These are phyloP conservation scores for Russula emetica DNA, from an alignment of 768 basidiomycete genomes.

Conservation along the genomic window DNA sequence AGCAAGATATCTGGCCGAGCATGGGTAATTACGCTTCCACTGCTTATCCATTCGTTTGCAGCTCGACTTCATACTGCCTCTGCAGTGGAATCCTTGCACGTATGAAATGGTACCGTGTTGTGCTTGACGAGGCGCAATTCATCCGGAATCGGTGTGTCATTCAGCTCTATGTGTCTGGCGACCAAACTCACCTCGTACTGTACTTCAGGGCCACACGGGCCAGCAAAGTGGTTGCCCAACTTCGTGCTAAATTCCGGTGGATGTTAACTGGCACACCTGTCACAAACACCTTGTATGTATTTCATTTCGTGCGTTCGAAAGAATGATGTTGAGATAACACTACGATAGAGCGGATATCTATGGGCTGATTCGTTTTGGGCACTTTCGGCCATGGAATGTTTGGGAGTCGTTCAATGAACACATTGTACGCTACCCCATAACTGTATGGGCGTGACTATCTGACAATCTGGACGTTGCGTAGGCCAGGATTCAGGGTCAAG, in stretches of 20 bases:
- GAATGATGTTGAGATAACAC: background rate
- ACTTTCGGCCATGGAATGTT: slow-evolving; percentile 66
- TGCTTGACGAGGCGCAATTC: slow-evolving; percentile 78
- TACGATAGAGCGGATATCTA: slow-evolving; percentile 59
- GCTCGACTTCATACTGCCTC: background rate
- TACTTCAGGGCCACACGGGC: slow-evolving; percentile 47
- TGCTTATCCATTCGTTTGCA: background rate
- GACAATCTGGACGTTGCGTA: slow-evolving; percentile 28
- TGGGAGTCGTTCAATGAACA: slow-evolving; percentile 62
- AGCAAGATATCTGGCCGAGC: slow-evolving; percentile 42
- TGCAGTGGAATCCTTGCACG: slow-evolving; percentile 54
- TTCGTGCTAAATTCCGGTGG: slow-evolving; percentile 70
- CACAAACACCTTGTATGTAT: slow-evolving; percentile 57
- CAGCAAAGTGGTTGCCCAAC: slow-evolving; percentile 54
- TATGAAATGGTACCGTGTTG: slow-evolving; percentile 60
- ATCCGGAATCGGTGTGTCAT: slow-evolving; percentile 56
- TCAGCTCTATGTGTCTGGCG: background rate
- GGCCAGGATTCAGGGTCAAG: slow-evolving; percentile 50
- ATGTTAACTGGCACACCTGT: slow-evolving; percentile 74
- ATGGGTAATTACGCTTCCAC: slow-evolving; percentile 42
- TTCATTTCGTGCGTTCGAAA: background rate
- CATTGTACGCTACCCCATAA: slow-evolving; percentile 39
- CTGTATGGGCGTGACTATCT: background rate
- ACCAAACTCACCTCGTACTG: background rate
- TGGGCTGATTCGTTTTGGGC: slow-evolving; percentile 64